Percentiles rank a stretch among this genome's conserved stretches.
phyloP scores from a whole-genome alignment of 768 basidiomycete genomes.

The Chalciporus piperatus region DNA sequence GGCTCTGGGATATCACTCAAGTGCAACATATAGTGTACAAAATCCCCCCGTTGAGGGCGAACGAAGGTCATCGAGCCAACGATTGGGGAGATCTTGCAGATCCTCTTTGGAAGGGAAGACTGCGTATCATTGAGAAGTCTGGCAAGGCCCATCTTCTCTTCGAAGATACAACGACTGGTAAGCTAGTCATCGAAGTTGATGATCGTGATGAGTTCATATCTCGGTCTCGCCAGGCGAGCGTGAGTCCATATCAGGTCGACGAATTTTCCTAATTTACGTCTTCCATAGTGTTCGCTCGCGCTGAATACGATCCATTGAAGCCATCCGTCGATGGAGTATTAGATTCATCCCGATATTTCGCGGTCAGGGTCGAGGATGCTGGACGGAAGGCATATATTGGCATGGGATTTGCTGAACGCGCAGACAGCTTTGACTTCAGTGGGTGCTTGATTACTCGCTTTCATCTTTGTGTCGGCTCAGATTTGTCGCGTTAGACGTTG shows the following conservation, averaged over 20 bases:
- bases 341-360: slow-evolving; percentile 94
- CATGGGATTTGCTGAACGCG: slow-evolving; percentile 86
- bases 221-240: slow-evolving; percentile 53
- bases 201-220: slow-evolving; percentile 3
- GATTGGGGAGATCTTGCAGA: slow-evolving; percentile 87
- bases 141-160: slow-evolving; percentile 67
- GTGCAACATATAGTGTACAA: slow-evolving; percentile 66
- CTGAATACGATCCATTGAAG: slow-evolving; percentile 73
- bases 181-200: slow-evolving; percentile 20
- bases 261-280: slow-evolving; percentile 6
- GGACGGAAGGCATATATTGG: slow-evolving; percentile 91
- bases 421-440: slow-evolving; percentile 94
- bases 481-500: slow-evolving; percentile 55
- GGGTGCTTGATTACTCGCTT: slow-evolving; percentile 28
- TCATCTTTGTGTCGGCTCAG: slow-evolving; percentile 4
- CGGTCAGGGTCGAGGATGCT: slow-evolving; percentile 83
- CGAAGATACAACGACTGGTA: slow-evolving; percentile 80
- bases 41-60: slow-evolving; percentile 81
- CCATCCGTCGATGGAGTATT: slow-evolving; percentile 94
- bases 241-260: slow-evolving; percentile 35
- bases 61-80: slow-evolving; percentile 88
- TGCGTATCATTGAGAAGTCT: slow-evolving; percentile 81
- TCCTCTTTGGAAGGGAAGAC: slow-evolving; percentile 89
- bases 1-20: slow-evolving; percentile 16
- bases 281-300: slow-evolving; percentile 76